These are phyloP conservation scores for Hymenoscyphus scutula DNA, from an alignment of 2,329 filamentous ascomycete species.

Conservation along the genomic window DNA sequence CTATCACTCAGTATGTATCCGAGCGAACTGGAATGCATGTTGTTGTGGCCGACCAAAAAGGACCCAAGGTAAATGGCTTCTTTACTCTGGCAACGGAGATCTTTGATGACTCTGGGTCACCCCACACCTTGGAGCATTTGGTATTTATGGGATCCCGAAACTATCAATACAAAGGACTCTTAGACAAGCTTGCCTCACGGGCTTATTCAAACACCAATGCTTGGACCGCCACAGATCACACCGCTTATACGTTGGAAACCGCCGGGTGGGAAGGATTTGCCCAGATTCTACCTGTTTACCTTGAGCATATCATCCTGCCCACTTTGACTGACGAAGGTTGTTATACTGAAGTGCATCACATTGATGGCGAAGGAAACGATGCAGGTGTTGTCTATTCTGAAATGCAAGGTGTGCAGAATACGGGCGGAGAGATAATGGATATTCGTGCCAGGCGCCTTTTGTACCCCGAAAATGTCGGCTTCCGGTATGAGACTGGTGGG, in stretches of 20 bases:
- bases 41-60: conserved; percentile 85
- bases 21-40: conserved; percentile 92
- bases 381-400: conserved; percentile 97
- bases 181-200: conserved; percentile 90
- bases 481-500: conserved; percentile 96
- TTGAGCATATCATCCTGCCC: conserved; percentile 90
- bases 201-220: conserved; percentile 95
- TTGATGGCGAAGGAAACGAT: conserved; percentile 91
- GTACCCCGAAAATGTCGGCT: conserved; percentile 87
- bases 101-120: conserved; percentile 92
- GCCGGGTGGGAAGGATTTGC: conserved; percentile 97
- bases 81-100: conserved; percentile 97
- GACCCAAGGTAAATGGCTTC: conserved; percentile 93
- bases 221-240: conserved; percentile 96
- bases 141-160: conserved; percentile 89
- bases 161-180: conserved; percentile 90
- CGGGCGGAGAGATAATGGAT: conserved; percentile 81
- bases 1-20: conserved; percentile 94
- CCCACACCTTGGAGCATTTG: conserved; percentile 79
- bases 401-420: conserved; percentile 95
- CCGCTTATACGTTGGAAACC: conserved; percentile 90
- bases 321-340: conserved; percentile 91
- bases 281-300: conserved; percentile 88
- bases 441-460: conserved; percentile 74
- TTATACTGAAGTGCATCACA: conserved; percentile 93